Evolutionary conservation across 2,329 filamentous ascomycete species (phyloP).

Genomic region (Verticillium albo-atrum): DNA sequence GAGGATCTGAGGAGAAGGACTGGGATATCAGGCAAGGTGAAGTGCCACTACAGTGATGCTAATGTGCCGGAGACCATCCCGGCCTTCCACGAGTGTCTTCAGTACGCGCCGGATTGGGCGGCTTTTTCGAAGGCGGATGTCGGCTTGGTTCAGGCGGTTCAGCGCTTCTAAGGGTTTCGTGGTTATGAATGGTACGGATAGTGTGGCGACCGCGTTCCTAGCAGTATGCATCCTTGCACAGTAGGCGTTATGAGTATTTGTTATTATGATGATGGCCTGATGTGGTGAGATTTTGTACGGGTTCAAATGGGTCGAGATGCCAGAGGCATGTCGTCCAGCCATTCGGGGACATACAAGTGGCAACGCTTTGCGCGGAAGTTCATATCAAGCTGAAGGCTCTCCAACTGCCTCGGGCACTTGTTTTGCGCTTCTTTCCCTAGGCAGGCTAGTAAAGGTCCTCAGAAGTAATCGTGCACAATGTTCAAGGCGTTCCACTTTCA

Average conservation of each 20-base stretch:
- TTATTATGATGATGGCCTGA: neutral
- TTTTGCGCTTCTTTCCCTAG: too few species aligned
- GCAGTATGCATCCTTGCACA: neutral
- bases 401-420: too few species aligned
- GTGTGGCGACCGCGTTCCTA: neutral
- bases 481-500: too few species aligned
- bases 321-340: too few species aligned
- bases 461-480: too few species aligned
- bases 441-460: too few species aligned
- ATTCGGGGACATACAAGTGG: too few species aligned
- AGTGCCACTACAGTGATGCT: constrained; percentile 85
- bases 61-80: constrained; percentile 71
- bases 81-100: constrained; percentile 73
- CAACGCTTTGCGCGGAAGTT: too few species aligned
- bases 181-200: neutral
- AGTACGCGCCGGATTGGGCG: constrained; percentile 77
- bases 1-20: constrained; percentile 20
- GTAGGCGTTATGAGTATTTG: neutral
- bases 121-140: constrained; percentile 60
- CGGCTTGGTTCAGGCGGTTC: constrained; percentile 5
- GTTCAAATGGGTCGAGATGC: too few species aligned
- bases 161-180: neutral
- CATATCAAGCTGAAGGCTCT: too few species aligned
- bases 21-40: constrained; percentile 57
- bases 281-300: too few species aligned